Evolutionary conservation across 2,329 filamentous ascomycete species (phyloP), one percentile per base, ranked within the genome.

Genomic region (Ustulina deusta): DNA sequence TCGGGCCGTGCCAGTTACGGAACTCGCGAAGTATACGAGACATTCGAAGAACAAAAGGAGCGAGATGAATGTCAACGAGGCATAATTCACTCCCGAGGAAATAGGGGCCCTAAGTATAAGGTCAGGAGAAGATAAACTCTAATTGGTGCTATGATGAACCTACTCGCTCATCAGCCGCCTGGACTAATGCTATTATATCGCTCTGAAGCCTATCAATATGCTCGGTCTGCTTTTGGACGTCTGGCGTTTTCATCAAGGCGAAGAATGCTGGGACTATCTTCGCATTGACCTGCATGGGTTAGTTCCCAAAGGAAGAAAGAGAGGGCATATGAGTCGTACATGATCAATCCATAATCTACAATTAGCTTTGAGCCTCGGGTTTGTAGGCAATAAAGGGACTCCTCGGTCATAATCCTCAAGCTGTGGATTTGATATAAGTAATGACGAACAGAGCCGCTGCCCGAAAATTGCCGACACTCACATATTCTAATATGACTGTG

Each of bases 401-500:
- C 87, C 87, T 29, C 84, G 78, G 36, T 87, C 83, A 32, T 93
- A 80, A 74, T 97, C 94, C 75, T 97, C 93, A 40, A 96, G 85
- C 88, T 91, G 48, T 17, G 29, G 13, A 44, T 34, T 36, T 20
- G 25, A 44, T 20, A 42, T 74, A 7, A 72, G 68, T 46, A 20
- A 64, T 25, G 0, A 13, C 2, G 27, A 38, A 27, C 2, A 29
- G 1, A 17, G 11, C 40, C 13, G 15, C n/a, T 22, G 11, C 17
- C 2, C 17, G 2, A 27, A 34, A 27, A 25, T 20, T 17, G 10
- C 22, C 27, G 34, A n/a, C 20, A 77, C 86, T 72, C 81, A 92
- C 90, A 79, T 97, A 97, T 90, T 97, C 93, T 78, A 97, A 85
- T 73, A 97, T 86, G 2, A 97, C 90, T 1, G 88, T 88, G 74